Evolutionary conservation across 768 basidiomycete genomes (phyloP).

Genomic region (Collybia mongolica): DNA sequence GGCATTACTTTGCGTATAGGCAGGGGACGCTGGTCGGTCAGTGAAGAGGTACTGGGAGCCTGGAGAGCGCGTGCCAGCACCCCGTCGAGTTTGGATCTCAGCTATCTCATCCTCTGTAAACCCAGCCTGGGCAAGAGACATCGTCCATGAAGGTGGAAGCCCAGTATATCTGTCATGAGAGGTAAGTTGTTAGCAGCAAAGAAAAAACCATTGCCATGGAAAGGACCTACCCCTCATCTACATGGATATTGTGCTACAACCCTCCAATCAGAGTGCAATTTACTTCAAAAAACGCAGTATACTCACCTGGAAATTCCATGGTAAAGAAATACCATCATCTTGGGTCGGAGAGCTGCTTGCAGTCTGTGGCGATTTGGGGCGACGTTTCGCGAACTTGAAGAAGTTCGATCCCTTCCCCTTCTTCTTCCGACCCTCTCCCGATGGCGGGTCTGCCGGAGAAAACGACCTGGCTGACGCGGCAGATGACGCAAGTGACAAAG

Average conservation of each 20-base stretch:
- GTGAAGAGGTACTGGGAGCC: constrained; percentile 31
- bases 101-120: constrained; percentile 71
- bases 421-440: constrained; percentile 15
- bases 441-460: constrained; percentile 14
- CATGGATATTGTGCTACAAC: constrained; percentile 71
- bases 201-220: not conserved
- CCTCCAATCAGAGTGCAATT: too few relatives aligned
- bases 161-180: constrained; percentile 47
- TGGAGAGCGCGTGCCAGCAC: constrained; percentile 31
- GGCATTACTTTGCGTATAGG: constrained; percentile 13
- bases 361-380: constrained; percentile 23
- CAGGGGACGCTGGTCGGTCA: constrained; percentile 34
- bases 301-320: constrained; percentile 76
- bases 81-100: constrained; percentile 47
- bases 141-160: constrained; percentile 73
- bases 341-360: constrained; percentile 30
- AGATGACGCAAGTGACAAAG: constrained; percentile 36
- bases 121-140: constrained; percentile 57
- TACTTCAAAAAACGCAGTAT: not conserved
- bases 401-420: constrained; percentile 38
- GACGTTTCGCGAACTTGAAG: constrained; percentile 40
- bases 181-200: constrained; percentile 3
- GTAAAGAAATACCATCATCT: constrained; percentile 64
- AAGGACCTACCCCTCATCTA: constrained; percentile 64
- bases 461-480: constrained; percentile 25